These are phyloP conservation scores for Cryomyces minteri DNA, from an alignment of 495 filamentous ascomycete genomes.

Conservation along the genomic window DNA sequence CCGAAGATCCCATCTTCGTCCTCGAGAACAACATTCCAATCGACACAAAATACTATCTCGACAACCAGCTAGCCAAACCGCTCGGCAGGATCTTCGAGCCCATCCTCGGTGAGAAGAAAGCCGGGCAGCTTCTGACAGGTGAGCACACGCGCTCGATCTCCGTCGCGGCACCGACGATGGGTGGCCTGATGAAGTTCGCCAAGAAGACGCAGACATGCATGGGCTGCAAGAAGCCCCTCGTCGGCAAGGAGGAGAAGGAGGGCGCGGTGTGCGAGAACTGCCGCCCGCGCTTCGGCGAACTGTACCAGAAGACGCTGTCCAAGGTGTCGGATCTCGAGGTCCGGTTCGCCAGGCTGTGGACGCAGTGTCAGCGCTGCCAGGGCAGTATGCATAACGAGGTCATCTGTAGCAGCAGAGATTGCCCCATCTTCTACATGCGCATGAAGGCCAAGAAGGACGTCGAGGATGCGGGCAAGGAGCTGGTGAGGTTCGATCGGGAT, in stretches of 20 bases:
- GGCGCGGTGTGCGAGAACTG: conserved; percentile 84
- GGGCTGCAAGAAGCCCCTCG: conserved; percentile 93
- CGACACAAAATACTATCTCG: conserved; percentile 97
- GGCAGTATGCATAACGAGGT: conserved; percentile 96
- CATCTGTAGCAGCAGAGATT: conserved; percentile 89
- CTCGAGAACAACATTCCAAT: conserved; percentile 96
- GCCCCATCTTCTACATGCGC: conserved; percentile 98
- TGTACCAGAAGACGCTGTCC: conserved; percentile 79
- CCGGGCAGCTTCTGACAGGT: conserved; percentile 61
- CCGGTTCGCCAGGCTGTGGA: conserved; percentile 85
- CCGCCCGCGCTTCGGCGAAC: conserved; percentile 65
- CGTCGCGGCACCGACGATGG: conserved; percentile 72
- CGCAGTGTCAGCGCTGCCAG: conserved; percentile 95
- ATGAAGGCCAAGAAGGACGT: conserved; percentile 99
- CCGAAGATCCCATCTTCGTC: conserved; percentile 91
- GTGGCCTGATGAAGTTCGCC: conserved; percentile 94
- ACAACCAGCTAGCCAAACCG: conserved; percentile 93
- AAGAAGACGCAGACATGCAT: conserved; percentile 96
- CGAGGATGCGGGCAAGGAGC: conserved; percentile 82
- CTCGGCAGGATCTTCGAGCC: conserved; percentile 93
- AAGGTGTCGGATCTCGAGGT: conserved; percentile 86
- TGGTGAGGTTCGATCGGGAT: conserved; percentile 81
- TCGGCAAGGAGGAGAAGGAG: conserved; percentile 53
- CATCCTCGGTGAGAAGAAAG: conserved; percentile 82
- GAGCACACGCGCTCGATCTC: conserved; percentile 86